Base-by-base conservation (phyloP, 306 rosid genomes). In the Prunus mira region DNA sequence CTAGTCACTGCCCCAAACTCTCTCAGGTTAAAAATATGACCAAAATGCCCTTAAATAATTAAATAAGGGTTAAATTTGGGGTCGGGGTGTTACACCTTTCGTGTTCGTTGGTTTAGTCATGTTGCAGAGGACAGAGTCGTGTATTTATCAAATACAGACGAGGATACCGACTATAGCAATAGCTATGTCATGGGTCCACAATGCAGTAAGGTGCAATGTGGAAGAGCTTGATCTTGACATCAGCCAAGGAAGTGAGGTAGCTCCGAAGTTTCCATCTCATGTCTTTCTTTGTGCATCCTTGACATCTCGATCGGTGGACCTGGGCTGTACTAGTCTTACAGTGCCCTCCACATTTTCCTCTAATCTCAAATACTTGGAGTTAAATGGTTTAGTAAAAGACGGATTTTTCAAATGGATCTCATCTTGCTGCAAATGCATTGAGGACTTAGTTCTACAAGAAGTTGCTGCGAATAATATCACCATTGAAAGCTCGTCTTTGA, bases 381-480 rank as follows among this genome's bases (percentile, higher is more conserved):
- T 65, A 9, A 3, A 65, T 38, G 50, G 2, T 34, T 10, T 6
- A 32, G 38, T 65, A n/a, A 22, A 65, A 32, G 69, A 38, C 17
- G 69, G 69, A 3, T 19, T 65, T 65, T 65, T 65, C 69, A 32
- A 65, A 8, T 38, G 69, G 69, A 65, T 65, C 3, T 19, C 60
- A 19, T 54, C 22, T 54, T 54, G 60, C 60, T 54, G 60, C 22
- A 54, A 54, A 19, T 18, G 24, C 24, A 54, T 54, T 54, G 60
- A 54, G 60, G 10, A 8, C 18, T 8, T 54, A 6, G 11, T 19
- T 7, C 20, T 54, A 17, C 10, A n/a, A 54, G 60, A 54, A 18
- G 24, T 19, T 54, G 9, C 1, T 54, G 60, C 3, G 25, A n/a
- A 54, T 17, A 54, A 19, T 22, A 57, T 57, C 63, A 57, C 63